These are phyloP conservation scores for Calonectria pseudoturangicola DNA, from an alignment of 2,329 filamentous ascomycete species.

Conservation along the genomic window DNA sequence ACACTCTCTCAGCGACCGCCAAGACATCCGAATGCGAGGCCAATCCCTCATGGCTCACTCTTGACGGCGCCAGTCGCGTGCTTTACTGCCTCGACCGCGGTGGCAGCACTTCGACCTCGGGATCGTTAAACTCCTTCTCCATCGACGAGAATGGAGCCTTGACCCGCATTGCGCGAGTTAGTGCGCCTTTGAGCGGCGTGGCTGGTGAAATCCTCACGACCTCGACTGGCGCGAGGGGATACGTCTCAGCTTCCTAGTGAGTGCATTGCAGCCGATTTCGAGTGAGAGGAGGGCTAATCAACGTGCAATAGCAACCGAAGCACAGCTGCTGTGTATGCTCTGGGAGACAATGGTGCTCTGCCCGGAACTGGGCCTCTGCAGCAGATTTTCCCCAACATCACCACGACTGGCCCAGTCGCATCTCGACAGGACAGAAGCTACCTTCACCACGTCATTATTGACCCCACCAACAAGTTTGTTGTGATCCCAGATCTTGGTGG, in stretches of 20 bases:
- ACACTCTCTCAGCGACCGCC: constrained; percentile 36
- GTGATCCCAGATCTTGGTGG: constrained; percentile 50
- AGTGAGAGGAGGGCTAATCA: constrained; percentile 9
- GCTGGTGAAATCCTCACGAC: constrained; percentile 47
- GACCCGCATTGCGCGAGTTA: constrained; percentile 39
- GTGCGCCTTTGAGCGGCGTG: constrained; percentile 41
- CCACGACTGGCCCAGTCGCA: constrained; percentile 44
- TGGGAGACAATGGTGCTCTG: constrained; percentile 44
- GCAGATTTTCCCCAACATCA: constrained; percentile 45
- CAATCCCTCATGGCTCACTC: constrained; percentile 47
- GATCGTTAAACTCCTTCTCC: constrained; percentile 50
- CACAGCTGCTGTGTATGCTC: constrained; percentile 38
- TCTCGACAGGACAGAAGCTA: constrained; percentile 50
- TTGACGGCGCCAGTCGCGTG: constrained; percentile 42
- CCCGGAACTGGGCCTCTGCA: constrained; percentile 46
- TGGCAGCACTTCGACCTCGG: constrained; percentile 27
- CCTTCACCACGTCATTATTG: constrained; percentile 50
- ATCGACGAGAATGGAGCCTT: constrained; percentile 40
- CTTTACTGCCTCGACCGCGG: constrained; percentile 52
- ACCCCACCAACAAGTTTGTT: constrained; percentile 49
- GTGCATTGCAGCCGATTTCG: constrained; percentile 14
- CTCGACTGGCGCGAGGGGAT: constrained; percentile 42
- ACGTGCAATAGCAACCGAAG: constrained; percentile 38
- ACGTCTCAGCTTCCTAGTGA: constrained; percentile 50
- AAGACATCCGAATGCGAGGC: constrained; percentile 42